Percentiles rank a stretch among this genome's conserved stretches.
phyloP scores from a whole-genome alignment of 2,329 filamentous ascomycete genomes.

The Sclerotiophoma versabilis region DNA sequence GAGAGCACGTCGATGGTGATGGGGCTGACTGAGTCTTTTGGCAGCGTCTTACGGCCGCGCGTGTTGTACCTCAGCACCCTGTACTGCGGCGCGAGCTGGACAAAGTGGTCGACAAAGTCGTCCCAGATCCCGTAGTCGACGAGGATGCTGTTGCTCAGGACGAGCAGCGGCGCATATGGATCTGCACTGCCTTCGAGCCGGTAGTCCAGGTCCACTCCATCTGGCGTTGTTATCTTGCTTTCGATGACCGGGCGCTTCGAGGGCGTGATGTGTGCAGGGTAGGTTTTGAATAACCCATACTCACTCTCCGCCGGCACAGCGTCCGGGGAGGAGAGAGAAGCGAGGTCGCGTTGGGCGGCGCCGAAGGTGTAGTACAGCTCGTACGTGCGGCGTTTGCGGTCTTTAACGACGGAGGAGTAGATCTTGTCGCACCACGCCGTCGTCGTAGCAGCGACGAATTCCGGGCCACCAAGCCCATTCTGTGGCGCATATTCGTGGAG shows the following conservation, averaged over 20 bases:
- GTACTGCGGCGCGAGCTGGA: conserved; percentile 65
- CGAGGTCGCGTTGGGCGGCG: conserved; percentile 72
- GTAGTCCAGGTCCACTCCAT: conserved; percentile 75
- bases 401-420: conserved; percentile 64
- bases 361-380: conserved; percentile 82
- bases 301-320: conserved; percentile 58
- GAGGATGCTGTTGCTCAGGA: conserved; percentile 81
- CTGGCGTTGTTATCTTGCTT: conserved; percentile 72
- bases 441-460: conserved; percentile 67
- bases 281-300: conserved; percentile 64
- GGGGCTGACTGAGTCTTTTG: conserved; percentile 51
- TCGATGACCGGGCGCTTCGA: conserved; percentile 60
- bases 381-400: conserved; percentile 68
- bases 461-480: conserved; percentile 71
- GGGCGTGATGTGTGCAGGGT: conserved; percentile 50
- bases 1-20: conserved; percentile 69
- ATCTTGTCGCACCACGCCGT: conserved; percentile 70
- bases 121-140: conserved; percentile 85
- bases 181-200: conserved; percentile 75
- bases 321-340: conserved; percentile 60
- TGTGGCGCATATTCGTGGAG: conserved; percentile 75
- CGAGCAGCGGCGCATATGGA: conserved; percentile 72
- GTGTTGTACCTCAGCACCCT: conserved; percentile 79
- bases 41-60: conserved; percentile 69
- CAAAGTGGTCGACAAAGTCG: conserved; percentile 69